These are phyloP conservation scores for Gigaspora rosea DNA, from an alignment of 192 early-diverging fungal genomes.

Conservation along the genomic window DNA sequence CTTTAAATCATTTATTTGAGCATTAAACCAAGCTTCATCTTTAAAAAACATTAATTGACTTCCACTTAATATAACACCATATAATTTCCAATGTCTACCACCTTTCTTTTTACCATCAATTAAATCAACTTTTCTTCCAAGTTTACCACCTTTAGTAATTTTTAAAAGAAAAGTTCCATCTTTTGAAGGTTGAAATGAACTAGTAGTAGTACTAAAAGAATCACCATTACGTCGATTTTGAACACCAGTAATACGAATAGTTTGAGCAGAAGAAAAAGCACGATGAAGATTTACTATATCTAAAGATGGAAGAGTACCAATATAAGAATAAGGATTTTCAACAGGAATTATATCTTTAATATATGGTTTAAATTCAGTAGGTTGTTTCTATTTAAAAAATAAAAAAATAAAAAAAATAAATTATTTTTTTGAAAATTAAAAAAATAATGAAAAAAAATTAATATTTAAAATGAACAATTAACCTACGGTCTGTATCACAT, in stretches of 20 bases:
- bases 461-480: background rate
- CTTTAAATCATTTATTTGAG: conserved; percentile 35
- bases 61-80: conserved; percentile 77
- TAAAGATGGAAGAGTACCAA: conserved; percentile 6
- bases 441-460: background rate
- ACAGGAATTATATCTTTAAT: conserved; percentile 8
- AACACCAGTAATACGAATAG: conserved; percentile 17
- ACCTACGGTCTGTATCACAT: conserved; percentile 47
- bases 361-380: conserved; percentile 17
- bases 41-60: conserved; percentile 76
- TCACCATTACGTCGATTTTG: conserved; percentile 12
- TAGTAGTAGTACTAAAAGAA: background rate
- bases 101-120: conserved; percentile 65
- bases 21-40: conserved; percentile 54
- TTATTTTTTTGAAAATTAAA: background rate
- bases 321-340: conserved; percentile 29
- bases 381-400: background rate
- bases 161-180: conserved; percentile 39
- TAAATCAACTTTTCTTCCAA: conserved; percentile 73
- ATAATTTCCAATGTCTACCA: conserved; percentile 68
- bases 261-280: conserved; percentile 5
- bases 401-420: background rate
- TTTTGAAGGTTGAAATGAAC: conserved; percentile 16
- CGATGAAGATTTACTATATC: conserved; percentile 5
- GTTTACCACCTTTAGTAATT: conserved; percentile 68